phyloP scores from a whole-genome alignment of 2,329 filamentous ascomycete genomes.

The Exophiala mesophila region DNA sequence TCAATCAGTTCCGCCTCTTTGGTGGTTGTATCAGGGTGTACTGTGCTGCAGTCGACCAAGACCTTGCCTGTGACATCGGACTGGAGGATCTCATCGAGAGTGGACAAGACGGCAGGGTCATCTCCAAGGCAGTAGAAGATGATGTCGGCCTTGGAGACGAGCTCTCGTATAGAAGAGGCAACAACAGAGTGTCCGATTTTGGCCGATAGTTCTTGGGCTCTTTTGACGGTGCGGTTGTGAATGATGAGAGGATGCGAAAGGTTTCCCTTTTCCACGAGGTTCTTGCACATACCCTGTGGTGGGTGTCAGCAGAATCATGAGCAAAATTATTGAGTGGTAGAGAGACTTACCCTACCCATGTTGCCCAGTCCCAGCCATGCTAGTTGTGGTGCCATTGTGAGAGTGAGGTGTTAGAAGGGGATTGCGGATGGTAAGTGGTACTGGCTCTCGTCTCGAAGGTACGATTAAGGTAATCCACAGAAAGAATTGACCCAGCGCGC shows the following conservation, averaged over 20 bases:
- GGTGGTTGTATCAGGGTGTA: slow-evolving; percentile 76
- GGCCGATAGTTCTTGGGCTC: slow-evolving; percentile 48
- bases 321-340: too few species aligned
- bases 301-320: too few species aligned
- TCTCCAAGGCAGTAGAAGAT: slow-evolving; percentile 78
- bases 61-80: slow-evolving; percentile 63
- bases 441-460: too few species aligned
- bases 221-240: slow-evolving; percentile 54
- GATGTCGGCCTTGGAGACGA: slow-evolving; percentile 64
- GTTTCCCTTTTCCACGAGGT: slow-evolving; percentile 71
- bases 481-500: too few species aligned
- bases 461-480: too few species aligned
- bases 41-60: slow-evolving; percentile 81
- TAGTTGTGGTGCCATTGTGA: slow-evolving; percentile 43
- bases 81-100: slow-evolving; percentile 55
- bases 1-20: slow-evolving; percentile 55
- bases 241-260: slow-evolving; percentile 68
- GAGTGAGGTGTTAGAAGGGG: too few species aligned
- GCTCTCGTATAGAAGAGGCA: slow-evolving; percentile 59
- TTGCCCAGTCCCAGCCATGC: slow-evolving; percentile 82
- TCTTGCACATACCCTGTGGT: slow-evolving; percentile 76
- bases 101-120: slow-evolving; percentile 65
- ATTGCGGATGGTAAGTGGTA: too few species aligned
- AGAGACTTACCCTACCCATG: slow-evolving; percentile 71
- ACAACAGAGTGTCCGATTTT: slow-evolving; percentile 55